Percentiles rank a stretch among this genome's conserved stretches.
phyloP scores from a whole-genome alignment of 2,329 filamentous ascomycete genomes.

The Colletotrichum chrysophilum region DNA sequence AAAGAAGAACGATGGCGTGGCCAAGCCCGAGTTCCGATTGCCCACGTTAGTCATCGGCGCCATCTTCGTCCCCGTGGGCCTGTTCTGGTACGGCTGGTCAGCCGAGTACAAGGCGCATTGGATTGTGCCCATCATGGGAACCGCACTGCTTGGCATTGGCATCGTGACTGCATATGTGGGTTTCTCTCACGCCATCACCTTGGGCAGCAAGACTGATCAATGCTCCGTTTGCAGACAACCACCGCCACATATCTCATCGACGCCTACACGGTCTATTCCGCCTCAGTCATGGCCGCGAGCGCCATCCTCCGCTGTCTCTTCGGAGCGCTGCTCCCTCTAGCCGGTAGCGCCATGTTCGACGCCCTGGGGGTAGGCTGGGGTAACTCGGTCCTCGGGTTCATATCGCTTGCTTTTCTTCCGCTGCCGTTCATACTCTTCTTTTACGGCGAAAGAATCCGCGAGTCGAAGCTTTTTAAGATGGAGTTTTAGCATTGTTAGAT shows the following conservation, averaged over 20 bases:
- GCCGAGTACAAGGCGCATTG: constrained; percentile 57
- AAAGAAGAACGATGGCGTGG: constrained; percentile 20
- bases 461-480: neutral
- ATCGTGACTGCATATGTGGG: neutral
- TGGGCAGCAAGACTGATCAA: neutral
- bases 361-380: constrained; percentile 60
- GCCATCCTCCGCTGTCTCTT: constrained; percentile 58
- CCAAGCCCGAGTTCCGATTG: constrained; percentile 26
- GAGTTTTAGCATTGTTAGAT: neutral
- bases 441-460: constrained; percentile 43
- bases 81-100: constrained; percentile 65
- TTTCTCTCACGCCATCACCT: neutral
- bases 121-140: constrained; percentile 66
- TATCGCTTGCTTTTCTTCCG: constrained; percentile 49
- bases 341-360: constrained; percentile 55
- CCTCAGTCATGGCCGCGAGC: constrained; percentile 68
- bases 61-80: constrained; percentile 39
- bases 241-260: constrained; percentile 56
- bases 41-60: constrained; percentile 24
- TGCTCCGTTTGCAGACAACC: neutral
- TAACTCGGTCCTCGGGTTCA: constrained; percentile 45
- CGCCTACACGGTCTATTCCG: constrained; percentile 61
- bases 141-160: constrained; percentile 54
- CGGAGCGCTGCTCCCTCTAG: constrained; percentile 56
- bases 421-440: constrained; percentile 48